Evolutionary conservation across 2,329 filamentous ascomycete genomes (phyloP), one percentile per base, ranked within the genome.

Genomic region (Lithohypha guttulata): DNA sequence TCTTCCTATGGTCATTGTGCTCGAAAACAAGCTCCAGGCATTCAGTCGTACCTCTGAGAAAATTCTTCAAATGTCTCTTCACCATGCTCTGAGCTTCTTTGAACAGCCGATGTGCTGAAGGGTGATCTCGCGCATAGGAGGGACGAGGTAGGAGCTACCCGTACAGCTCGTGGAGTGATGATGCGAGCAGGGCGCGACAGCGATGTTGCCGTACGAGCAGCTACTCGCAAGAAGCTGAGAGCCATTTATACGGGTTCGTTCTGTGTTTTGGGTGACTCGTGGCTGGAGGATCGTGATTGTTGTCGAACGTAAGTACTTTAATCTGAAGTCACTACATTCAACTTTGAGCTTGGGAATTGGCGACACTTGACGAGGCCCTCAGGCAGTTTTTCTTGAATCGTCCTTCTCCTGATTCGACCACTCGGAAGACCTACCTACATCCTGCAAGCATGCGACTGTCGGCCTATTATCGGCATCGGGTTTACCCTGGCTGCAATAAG

Each of bases 31-130:
- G n/a, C n/a, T n/a, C n/a, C n/a, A n/a, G n/a, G n/a, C n/a, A 30
- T 7, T 14, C 38, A 43, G 47, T 52, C 70, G 54, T 84, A 98
- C 91, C 91, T 87, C 57, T 86, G 82, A 67, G 84, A 86, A 69
- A 98, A 98, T 72, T 96, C 87, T 73, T 98, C 91, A 57, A 94
- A 98, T 58, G 83, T 93, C 79, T 98, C 91, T 67, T 98, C 91
- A 60, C 80, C 76, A 66, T 93, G 84, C 59, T 65, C 65, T 39
- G 58, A 68, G 50, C 66, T 67, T 52, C 65, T 65, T 55, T 70
- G 71, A 54, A 71, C 71, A 55, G 75, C 70, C 49, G 65, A 63
- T 42, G 66, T 65, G 54, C 59, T 64, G 58, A 66, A 67, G 5
- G 46, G 36, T 34, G 48, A 39, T 46, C 41, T 44, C 19, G 46